Base-by-base conservation (phyloP, 108 stramenopile genomes). In the Skeletonema costatum region DNA sequence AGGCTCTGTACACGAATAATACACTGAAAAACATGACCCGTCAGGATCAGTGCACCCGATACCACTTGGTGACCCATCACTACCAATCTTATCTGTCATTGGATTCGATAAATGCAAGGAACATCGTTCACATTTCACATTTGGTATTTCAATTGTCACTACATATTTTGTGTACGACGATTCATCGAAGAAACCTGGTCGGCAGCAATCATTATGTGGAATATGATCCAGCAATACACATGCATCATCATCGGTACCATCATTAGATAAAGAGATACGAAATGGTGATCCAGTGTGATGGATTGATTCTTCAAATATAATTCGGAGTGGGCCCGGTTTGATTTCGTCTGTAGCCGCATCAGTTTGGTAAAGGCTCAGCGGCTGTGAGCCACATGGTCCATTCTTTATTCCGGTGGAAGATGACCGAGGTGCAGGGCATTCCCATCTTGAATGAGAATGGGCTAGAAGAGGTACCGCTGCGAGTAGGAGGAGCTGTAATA, bases 181-280 rank as follows among this genome's bases (percentile, higher is more conserved):
- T 35, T 64, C 66, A 17, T 85, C 69, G 3, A 5, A 56, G 13
- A 38, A 51, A 12, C 7, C 41, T 8, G 85, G 85, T n/a, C 72
- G 16, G 48, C 76, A 78, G 32, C 69, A 77, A 8, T 81, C 81
- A 31, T 85, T 81, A 63, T 85, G 85, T 25, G 85, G 85, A 30
- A 85, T 70, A 39, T 85, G 85, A 60, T 85, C 85, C 17, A 85
- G 60, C 81, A 85, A 59, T 2, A 82, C 68, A 38, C 85, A 85
- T 13, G 81, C 68, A 17, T 73, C 44, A 29, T 70, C 65, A 48
- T 81, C 80, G 16, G 19, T 81, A 11, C 75, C 69, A 64, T 81
- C 80, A 38, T 44, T 30, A 9, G 80, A 81, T 0, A 81, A 66
- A 13, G 80, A 81, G 29, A 81, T 81, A 48, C 80, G 68, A 32